Percentiles rank a stretch among this genome's conserved stretches.
phyloP scores from a whole-genome alignment of 495 filamentous ascomycete species.

The Xylaria venustula region DNA sequence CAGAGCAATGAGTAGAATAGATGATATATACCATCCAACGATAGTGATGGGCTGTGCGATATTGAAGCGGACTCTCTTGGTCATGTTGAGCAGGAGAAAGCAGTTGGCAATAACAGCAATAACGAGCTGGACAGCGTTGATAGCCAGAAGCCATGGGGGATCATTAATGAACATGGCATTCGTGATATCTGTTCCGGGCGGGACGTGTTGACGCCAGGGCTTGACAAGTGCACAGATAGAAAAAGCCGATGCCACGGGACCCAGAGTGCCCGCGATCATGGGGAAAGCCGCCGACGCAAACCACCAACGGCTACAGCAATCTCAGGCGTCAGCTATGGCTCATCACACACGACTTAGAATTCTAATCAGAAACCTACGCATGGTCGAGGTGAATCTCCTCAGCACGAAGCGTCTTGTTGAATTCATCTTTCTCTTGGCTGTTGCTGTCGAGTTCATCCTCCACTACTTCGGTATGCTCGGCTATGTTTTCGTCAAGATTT shows the following conservation, averaged over 20 bases:
- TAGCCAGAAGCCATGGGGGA: constrained; percentile 67
- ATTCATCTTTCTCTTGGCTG: constrained; percentile 32
- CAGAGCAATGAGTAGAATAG: constrained; percentile 60
- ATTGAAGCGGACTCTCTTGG: constrained; percentile 70
- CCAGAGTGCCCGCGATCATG: constrained; percentile 78
- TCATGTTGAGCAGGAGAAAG: constrained; percentile 80
- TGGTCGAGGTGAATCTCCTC: constrained; percentile 52
- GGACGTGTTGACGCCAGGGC: constrained; percentile 68
- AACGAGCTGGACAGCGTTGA: constrained; percentile 73
- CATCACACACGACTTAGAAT: no score
- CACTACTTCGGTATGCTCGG: constrained; percentile 45
- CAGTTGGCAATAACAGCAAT: constrained; percentile 72
- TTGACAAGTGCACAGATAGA: constrained; percentile 73
- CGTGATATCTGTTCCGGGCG: constrained; percentile 45
- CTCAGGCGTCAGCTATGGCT: not conserved
- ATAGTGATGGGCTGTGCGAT: constrained; percentile 73
- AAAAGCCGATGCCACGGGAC: constrained; percentile 78
- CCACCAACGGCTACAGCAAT: constrained; percentile 68
- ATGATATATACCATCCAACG: constrained; percentile 62
- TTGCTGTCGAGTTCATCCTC: constrained; percentile 30
- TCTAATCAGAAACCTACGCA: constrained; percentile 36
- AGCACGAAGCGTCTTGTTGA: constrained; percentile 17
- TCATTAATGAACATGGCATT: constrained; percentile 58
- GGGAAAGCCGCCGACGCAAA: constrained; percentile 80
- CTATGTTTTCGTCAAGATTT: constrained; percentile 53